A percentile compares a stretch with the other conserved stretches of the same genome.
phyloP scores from a whole-genome alignment of 139 green algal genomes.

The Micractinium sp. region DNA sequence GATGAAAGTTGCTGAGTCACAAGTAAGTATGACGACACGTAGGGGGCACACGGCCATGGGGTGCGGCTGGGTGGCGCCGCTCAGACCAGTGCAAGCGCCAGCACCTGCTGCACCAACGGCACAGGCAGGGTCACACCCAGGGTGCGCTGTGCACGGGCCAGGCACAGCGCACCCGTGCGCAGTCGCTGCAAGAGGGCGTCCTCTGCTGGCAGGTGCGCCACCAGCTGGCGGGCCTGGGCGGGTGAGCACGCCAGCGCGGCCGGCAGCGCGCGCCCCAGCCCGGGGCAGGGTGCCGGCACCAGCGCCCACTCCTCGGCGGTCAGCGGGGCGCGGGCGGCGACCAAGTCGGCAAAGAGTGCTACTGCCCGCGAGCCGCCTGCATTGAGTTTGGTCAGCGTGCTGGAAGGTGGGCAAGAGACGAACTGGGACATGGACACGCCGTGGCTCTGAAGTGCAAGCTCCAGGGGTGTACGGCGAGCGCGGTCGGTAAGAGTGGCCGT shows the following conservation, averaged over 20 bases:
- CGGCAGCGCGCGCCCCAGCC: neutral
- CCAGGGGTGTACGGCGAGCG: neutral
- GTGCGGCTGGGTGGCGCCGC: too few species aligned
- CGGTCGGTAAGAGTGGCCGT: neutral
- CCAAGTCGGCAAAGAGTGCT: neutral
- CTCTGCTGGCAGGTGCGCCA: neutral
- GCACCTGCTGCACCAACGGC: neutral
- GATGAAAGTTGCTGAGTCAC: too few species aligned
- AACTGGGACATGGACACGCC: neutral
- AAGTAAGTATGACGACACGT: neutral
- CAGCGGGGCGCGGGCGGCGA: neutral
- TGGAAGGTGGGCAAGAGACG: too few species aligned
- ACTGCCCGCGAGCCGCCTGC: neutral
- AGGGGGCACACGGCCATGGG: too few species aligned
- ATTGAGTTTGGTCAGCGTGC: neutral
- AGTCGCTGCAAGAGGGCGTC: neutral
- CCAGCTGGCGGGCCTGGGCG: neutral
- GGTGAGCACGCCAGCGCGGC: neutral
- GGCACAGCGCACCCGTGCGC: neutral
- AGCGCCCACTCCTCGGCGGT: neutral
- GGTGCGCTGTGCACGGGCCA: neutral
- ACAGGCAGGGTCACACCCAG: neutral
- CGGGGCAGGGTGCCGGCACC: neutral
- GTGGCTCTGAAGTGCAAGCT: neutral
- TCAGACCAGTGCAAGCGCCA: neutral